A percentile compares a stretch with the other conserved stretches of the same genome.
phyloP scores from a whole-genome alignment of 2,329 filamentous ascomycete genomes.

The Beauveria scarabaeidicola region DNA sequence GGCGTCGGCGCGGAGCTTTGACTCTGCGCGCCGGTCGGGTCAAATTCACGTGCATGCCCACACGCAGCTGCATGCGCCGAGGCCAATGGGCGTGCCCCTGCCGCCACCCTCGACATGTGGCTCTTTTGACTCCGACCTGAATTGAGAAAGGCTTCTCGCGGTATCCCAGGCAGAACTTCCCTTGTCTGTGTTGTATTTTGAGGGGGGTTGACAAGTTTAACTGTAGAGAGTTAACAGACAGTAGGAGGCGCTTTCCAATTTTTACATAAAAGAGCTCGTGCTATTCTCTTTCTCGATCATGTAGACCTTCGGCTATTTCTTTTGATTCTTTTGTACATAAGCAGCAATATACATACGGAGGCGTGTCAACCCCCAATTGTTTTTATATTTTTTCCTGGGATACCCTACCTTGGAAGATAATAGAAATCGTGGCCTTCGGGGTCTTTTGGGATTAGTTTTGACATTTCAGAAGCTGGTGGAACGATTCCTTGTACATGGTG shows the following conservation, averaged over 20 bases:
- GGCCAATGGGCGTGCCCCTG: slow-evolving; percentile 6
- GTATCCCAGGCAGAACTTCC: neutral
- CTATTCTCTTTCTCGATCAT: too few species aligned
- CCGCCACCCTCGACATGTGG: slow-evolving; percentile 5
- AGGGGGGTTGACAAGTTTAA: neutral
- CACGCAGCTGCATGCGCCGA: slow-evolving; percentile 8
- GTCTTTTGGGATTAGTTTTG: too few species aligned
- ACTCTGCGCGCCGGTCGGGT: slow-evolving; percentile 1
- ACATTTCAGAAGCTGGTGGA: too few species aligned
- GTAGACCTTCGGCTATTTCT: too few species aligned
- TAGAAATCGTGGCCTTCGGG: too few species aligned
- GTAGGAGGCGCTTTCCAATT: neutral
- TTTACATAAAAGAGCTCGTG: neutral
- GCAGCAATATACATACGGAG: too few species aligned
- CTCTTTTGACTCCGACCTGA: slow-evolving; percentile 8
- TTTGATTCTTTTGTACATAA: too few species aligned
- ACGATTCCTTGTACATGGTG: too few species aligned
- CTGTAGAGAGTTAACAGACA: neutral
- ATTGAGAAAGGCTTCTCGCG: neutral
- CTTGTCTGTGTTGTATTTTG: neutral
- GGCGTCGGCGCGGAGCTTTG: slow-evolving; percentile 1
- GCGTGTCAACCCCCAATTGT: too few species aligned
- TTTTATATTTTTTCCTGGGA: too few species aligned
- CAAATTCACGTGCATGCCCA: slow-evolving; percentile 8
- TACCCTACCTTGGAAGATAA: too few species aligned